Percentiles rank a stretch among this genome's conserved stretches.
These are phyloP conservation scores for Gillenia trifoliata DNA, from an alignment of 306 rosid genomes.

Conservation along the genomic window DNA sequence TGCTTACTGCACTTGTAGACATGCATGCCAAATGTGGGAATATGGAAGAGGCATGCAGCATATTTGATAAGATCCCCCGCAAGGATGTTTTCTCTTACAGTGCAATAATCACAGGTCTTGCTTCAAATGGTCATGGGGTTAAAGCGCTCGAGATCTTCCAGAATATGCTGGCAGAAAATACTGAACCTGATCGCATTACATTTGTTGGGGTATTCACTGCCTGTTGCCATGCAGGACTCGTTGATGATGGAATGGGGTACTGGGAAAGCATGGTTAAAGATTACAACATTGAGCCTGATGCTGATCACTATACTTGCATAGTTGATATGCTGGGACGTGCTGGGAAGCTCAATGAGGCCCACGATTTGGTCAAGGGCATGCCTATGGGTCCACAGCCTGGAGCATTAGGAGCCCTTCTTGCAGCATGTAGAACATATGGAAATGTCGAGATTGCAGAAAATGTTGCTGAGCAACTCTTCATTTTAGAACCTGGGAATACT, in stretches of 20 bases:
- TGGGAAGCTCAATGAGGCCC: constrained; percentile 19
- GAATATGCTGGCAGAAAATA: constrained; percentile 19
- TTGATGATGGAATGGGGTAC: constrained; percentile 17
- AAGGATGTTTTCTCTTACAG: constrained; percentile 18
- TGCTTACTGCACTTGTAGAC: constrained; percentile 24
- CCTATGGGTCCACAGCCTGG: constrained; percentile 22
- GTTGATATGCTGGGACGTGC: constrained; percentile 27
- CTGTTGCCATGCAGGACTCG: constrained; percentile 18
- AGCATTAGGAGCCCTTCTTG: constrained; percentile 24
- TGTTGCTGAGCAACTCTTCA: constrained; percentile 20
- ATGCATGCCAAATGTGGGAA: constrained; percentile 33
- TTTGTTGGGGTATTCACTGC: constrained; percentile 26
- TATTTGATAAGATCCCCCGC: constrained; percentile 11
- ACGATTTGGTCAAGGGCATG: constrained; percentile 14
- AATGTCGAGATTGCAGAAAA: constrained; percentile 19
- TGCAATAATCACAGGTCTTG: constrained; percentile 25
- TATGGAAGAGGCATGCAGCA: constrained; percentile 6
- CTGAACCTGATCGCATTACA: constrained; percentile 17
- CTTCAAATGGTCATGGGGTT: constrained; percentile 25
- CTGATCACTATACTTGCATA: constrained; percentile 13
- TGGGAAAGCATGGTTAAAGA: constrained; percentile 22
- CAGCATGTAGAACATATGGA: constrained; percentile 25
- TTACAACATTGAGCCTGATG: constrained; percentile 16
- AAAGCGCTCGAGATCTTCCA: constrained; percentile 20
- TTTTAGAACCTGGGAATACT: constrained; percentile 20